Evolutionary conservation across 768 basidiomycete genomes (phyloP).

Genomic region (Leucocoprinus sp.): DNA sequence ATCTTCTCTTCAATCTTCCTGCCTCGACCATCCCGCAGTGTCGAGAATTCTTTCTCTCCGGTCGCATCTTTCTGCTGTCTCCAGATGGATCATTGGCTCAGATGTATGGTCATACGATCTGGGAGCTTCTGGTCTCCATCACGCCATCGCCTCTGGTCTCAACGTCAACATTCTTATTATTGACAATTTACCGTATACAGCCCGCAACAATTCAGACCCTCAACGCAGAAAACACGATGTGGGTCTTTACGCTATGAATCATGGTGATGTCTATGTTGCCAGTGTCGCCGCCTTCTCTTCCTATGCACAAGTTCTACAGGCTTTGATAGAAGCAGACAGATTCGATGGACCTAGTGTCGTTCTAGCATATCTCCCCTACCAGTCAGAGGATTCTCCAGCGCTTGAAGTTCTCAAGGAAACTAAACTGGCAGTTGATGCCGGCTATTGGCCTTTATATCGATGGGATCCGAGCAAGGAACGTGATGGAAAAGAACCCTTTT

Average conservation of each 20-base stretch:
- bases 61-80: conserved; percentile 56
- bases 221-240: conserved; percentile 90
- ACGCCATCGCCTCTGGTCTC: conserved; percentile 82
- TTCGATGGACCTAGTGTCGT: conserved; percentile 88
- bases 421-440: conserved; percentile 90
- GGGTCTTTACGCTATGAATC: conserved; percentile 97
- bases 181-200: conserved; percentile 85
- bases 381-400: conserved; percentile 64
- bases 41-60: conserved; percentile 52
- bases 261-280: conserved; percentile 94
- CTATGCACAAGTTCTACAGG: conserved; percentile 89
- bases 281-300: conserved; percentile 94
- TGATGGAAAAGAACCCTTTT: conserved; percentile 75
- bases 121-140: conserved; percentile 91
- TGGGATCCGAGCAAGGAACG: conserved; percentile 89
- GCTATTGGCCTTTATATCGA: conserved; percentile 97
- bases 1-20: conserved; percentile 33
- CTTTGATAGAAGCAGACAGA: conserved; percentile 83
- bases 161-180: conserved; percentile 95
- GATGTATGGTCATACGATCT: conserved; percentile 98
- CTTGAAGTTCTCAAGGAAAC: conserved; percentile 95
- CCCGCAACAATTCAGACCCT: conserved; percentile 60
- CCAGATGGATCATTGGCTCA: conserved; percentile 96
- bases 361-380: conserved; percentile 90
- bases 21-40: conserved; percentile 34